Conservation (phyloP, 2,329 filamentous ascomycete species). For the Trichoderma hamatum region DNA sequence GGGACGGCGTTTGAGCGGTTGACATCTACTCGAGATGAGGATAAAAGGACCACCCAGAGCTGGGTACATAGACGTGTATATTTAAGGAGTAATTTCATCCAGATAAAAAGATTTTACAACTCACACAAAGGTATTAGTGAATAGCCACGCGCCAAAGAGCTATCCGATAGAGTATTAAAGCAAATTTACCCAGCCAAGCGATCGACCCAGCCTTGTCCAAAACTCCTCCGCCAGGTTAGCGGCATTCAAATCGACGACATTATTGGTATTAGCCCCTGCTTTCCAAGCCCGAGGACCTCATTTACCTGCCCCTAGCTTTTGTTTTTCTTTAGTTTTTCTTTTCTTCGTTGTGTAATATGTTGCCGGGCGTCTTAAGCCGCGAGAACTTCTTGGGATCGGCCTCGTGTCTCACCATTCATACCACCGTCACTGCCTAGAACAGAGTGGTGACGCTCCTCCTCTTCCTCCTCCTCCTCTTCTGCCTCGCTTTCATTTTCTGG, state of each 20-base stretch:
- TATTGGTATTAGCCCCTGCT: constrained; percentile 24
- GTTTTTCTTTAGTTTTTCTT: neutral
- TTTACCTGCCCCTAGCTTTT: constrained; percentile 12
- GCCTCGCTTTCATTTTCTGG: constrained; percentile 67
- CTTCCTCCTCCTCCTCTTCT: constrained; percentile 60
- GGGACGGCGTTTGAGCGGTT: neutral
- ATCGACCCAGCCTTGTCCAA: constrained; percentile 24
- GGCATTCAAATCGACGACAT: constrained; percentile 26
- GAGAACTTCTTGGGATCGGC: constrained; percentile 57
- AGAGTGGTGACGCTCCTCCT: constrained; percentile 54
- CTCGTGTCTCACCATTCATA: constrained; percentile 59
- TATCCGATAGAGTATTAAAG: constrained; percentile 34
- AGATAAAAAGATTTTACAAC: constrained; percentile 12
- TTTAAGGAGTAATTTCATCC: neutral
- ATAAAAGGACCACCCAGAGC: neutral
- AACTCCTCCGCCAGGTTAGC: constrained; percentile 37
- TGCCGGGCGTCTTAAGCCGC: constrained; percentile 28
- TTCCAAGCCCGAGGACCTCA: constrained; percentile 10
- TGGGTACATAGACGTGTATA: neutral
- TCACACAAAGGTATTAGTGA: constrained; percentile 35
- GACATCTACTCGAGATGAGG: neutral
- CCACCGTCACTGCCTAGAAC: constrained; percentile 56
- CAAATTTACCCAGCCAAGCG: constrained; percentile 28
- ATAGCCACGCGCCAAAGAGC: constrained; percentile 36
- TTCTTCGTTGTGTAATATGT: neutral